Evolutionary conservation across 1,139 yeast genomes (phyloP), one percentile per base, ranked within the genome.

Genomic region (Yamadazyma trypodendri): DNA sequence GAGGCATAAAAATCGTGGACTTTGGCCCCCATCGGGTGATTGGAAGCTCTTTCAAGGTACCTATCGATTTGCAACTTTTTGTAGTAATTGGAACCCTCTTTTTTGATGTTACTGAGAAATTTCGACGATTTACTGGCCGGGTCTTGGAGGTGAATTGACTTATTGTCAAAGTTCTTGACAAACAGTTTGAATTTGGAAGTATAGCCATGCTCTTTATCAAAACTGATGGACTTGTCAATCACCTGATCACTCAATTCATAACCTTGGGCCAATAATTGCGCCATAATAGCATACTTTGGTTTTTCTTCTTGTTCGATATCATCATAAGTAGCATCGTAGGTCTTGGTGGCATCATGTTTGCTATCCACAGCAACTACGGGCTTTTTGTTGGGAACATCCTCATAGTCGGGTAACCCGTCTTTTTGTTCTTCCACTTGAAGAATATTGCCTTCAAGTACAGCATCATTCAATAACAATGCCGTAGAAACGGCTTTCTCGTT

Each of bases 261-360:
- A 4, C 95, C 95, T 21, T 78, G 77, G 23, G 89, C 74, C 46
- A 85, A 68, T 50, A 83, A 75, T 60, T 85, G 92, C 1, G 94
- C 92, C 64, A 84, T 67, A 41, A 85, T 79, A 18, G 88, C 80
- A 43, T 81, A 65, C 54, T 84, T 83, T 40, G 95, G 95, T 63
- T 85, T 85, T 48, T 77, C 79, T 53, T 85, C 95, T 59, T 85
- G 95, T 3, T 71, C 64, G 40, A 84, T 75, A 50, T 83, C 89
- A 43, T 68, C 72, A 39, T 63, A 64, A 15, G 52, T 50, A 11
- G 46, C 50, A 41, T 63, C 66, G 9, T 68, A 68, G 4, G 69
- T 62, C 31, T 39, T 41, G 11, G 52, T 49, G 16, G 54, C 46
- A 17, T 25, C 29, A 10, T 23, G 14, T 40, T 63, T 61, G 39